phyloP scores from a whole-genome alignment of 192 early-diverging fungal genomes.

The Allomyces macrogynus region DNA sequence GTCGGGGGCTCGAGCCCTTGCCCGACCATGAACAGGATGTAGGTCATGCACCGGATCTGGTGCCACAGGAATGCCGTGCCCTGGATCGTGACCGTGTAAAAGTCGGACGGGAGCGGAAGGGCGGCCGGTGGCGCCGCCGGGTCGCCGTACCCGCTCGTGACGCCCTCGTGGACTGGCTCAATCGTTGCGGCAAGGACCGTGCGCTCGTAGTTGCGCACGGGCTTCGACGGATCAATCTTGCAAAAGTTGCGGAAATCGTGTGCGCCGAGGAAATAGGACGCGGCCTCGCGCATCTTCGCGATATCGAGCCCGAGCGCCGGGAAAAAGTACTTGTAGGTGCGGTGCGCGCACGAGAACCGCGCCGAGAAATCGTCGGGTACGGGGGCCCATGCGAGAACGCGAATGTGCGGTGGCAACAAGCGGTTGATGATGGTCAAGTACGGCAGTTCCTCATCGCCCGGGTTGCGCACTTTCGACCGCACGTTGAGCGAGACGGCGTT shows the following conservation, averaged over 20 bases:
- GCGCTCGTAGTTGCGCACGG: conserved; percentile 57
- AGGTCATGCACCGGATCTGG: conserved; percentile 93
- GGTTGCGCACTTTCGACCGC: conserved; percentile 27
- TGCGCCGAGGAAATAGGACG: conserved; percentile 43
- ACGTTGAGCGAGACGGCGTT: conserved; percentile 72
- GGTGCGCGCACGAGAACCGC: conserved; percentile 58
- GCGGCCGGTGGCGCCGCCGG: not conserved
- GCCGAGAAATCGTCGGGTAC: conserved; percentile 58
- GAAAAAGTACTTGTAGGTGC: conserved; percentile 89
- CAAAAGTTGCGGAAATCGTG: conserved; percentile 95
- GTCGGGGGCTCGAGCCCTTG: conserved; percentile 51
- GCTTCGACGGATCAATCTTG: conserved; percentile 73
- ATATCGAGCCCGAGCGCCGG: conserved; percentile 44
- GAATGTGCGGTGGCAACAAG: conserved; percentile 66
- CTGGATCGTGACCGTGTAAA: conserved; percentile 51
- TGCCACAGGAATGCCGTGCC: conserved; percentile 93
- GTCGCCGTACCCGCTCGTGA: conserved; percentile 7
- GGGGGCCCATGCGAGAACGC: conserved; percentile 79
- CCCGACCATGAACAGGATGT: conserved; percentile 67
- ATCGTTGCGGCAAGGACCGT: conserved; percentile 43
- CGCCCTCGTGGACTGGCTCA: conserved; percentile 17
- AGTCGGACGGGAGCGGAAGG: conserved; percentile 8
- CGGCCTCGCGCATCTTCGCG: conserved; percentile 51
- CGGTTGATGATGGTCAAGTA: conserved; percentile 71
- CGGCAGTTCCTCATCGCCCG: conserved; percentile 36